Evolutionary conservation across 805 yeast genomes (phyloP).

Genomic region (Ogataea corticis): DNA sequence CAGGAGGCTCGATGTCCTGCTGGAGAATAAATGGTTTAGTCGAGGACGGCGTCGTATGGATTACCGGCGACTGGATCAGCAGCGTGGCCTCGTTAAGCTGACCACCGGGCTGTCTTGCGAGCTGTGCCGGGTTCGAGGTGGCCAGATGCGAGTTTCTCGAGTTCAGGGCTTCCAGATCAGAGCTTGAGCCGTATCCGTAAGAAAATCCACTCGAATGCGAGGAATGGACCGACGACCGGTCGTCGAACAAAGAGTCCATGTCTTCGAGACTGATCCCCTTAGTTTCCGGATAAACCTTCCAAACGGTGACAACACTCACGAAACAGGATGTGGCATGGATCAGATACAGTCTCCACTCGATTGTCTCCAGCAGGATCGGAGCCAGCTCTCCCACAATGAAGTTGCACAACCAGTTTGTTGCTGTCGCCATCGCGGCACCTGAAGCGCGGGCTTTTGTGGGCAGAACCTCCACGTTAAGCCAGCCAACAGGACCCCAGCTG

Average conservation of each 20-base stretch:
- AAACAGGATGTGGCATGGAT: constrained; percentile 80
- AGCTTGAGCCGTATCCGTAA: constrained; percentile 18
- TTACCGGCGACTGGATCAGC: constrained; percentile 15
- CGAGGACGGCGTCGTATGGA: constrained; percentile 2
- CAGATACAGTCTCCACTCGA: constrained; percentile 78
- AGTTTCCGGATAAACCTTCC: constrained; percentile 81
- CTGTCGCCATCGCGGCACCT: constrained; percentile 88
- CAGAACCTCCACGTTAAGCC: constrained; percentile 83
- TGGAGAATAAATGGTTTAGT: constrained; percentile 26
- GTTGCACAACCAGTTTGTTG: constrained; percentile 91
- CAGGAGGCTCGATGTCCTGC: constrained; percentile 39
- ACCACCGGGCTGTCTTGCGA: constrained; percentile 28
- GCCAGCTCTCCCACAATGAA: constrained; percentile 91
- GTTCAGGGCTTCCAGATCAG: constrained; percentile 22
- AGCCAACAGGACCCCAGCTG: constrained; percentile 94
- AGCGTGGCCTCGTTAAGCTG: constrained; percentile 11
- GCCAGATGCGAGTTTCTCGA: constrained; percentile 16
- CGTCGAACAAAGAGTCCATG: constrained; percentile 89
- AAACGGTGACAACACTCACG: constrained; percentile 71
- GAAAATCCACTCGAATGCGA: constrained; percentile 20
- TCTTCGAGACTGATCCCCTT: constrained; percentile 87
- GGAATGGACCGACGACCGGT: constrained; percentile 37
- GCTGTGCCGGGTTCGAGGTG: constrained; percentile 20
- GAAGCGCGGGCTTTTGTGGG: constrained; percentile 84
- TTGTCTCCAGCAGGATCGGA: constrained; percentile 75